Conservation (phyloP, 768 basidiomycete genomes). For the Termitomyces eurrhizus region DNA sequence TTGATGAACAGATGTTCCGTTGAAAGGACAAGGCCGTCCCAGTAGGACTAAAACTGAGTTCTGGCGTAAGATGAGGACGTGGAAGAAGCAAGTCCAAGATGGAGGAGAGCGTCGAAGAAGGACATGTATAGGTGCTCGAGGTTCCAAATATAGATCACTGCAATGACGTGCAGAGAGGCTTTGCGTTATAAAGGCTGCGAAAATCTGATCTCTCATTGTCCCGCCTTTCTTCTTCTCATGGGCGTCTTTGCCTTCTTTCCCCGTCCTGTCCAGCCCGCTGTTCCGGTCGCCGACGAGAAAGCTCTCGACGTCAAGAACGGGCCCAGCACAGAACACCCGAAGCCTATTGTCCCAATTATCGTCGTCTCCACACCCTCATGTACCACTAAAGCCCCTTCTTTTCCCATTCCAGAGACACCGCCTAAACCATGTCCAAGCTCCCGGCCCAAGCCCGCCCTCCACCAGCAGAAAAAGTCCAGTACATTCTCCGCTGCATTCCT, state of each 20-base stretch:
- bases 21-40: conserved; percentile 67
- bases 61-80: neutral
- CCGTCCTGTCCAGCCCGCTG: conserved; percentile 7
- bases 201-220: neutral
- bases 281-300: neutral
- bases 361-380: conserved; percentile 15
- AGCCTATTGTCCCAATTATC: conserved; percentile 3
- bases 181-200: neutral
- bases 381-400: conserved; percentile 31
- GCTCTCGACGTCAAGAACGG: neutral
- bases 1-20: conserved; percentile 19
- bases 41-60: conserved; percentile 35
- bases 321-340: neutral
- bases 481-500: conserved; percentile 29
- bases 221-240: conserved; percentile 13
- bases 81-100: neutral
- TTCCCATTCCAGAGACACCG: neutral
- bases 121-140: neutral
- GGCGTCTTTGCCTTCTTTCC: conserved; percentile 24
- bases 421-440: neutral
- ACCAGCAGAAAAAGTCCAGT: conserved; percentile 34
- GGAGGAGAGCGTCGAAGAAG: neutral
- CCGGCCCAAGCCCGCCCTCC: neutral
- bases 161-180: neutral
- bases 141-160: neutral